Conservation (phyloP, 306 rosid species). For the Arachis stenosperma region DNA sequence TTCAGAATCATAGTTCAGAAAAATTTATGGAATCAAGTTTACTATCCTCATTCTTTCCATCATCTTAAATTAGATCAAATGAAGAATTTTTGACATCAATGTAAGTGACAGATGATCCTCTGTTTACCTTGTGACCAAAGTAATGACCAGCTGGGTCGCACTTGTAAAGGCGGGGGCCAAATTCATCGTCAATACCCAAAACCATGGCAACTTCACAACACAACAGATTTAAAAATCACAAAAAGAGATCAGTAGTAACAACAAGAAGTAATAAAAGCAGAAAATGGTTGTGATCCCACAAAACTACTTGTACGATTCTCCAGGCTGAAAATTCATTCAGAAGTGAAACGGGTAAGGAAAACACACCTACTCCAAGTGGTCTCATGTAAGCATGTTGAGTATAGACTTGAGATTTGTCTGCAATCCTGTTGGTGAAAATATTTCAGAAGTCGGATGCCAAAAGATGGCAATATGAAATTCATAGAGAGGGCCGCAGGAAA, state of each 20-base stretch:
- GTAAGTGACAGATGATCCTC: conserved; percentile 32
- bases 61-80: conserved; percentile 19
- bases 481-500: no score
- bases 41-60: conserved; percentile 11
- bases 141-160: conserved; percentile 99
- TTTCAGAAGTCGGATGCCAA: no score
- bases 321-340: background rate
- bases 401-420: conserved; percentile 96
- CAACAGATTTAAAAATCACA: conserved; percentile 34
- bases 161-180: conserved; percentile 84
- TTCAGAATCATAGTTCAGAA: conserved; percentile 10
- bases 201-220: conserved; percentile 83
- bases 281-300: conserved; percentile 10
- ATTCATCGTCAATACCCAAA: conserved; percentile 92
- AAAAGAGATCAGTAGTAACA: conserved; percentile 34
- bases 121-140: conserved; percentile 95
- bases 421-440: conserved; percentile 68
- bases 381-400: conserved; percentile 99
- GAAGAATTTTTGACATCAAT: background rate
- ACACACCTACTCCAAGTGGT: conserved; percentile 96
- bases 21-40: background rate
- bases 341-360: conserved; percentile 27
- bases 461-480: no score
- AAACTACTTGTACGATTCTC: conserved; percentile 17
- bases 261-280: conserved; percentile 7